These are phyloP conservation scores for Sporothrix humicola DNA, from an alignment of 2,329 filamentous ascomycete genomes.

Conservation along the genomic window DNA sequence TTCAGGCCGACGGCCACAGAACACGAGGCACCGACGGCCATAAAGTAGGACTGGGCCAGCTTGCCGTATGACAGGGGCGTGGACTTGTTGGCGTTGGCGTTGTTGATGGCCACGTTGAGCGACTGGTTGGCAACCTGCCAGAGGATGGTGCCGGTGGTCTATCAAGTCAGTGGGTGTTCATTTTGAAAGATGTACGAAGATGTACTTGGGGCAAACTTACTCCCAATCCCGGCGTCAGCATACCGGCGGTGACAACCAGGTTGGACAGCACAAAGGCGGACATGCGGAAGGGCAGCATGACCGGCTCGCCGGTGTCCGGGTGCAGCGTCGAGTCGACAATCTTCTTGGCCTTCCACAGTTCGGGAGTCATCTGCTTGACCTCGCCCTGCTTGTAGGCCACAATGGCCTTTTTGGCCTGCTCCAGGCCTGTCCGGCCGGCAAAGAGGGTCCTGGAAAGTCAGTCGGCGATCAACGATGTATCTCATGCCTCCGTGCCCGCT, in stretches of 20 bases:
- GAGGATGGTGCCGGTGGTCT: slow-evolving; percentile 82
- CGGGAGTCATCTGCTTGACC: slow-evolving; percentile 79
- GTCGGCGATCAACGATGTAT: background rate
- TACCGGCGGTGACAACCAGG: slow-evolving; percentile 90
- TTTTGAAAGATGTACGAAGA: too few relatives aligned
- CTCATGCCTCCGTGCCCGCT: background rate
- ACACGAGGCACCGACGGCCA: slow-evolving; percentile 92
- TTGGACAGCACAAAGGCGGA: slow-evolving; percentile 94
- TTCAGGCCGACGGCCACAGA: slow-evolving; percentile 92
- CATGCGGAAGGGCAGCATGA: slow-evolving; percentile 96
- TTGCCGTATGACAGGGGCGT: slow-evolving; percentile 81
- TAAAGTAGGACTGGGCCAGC: slow-evolving; percentile 85
- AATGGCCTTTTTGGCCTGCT: slow-evolving; percentile 82
- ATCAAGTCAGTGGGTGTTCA: too few relatives aligned
- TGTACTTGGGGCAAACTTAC: slow-evolving; percentile 49
- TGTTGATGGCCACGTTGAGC: slow-evolving; percentile 97
- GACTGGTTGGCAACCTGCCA: slow-evolving; percentile 99
- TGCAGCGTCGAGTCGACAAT: slow-evolving; percentile 95
- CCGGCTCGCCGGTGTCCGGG: slow-evolving; percentile 90
- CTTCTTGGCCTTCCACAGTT: slow-evolving; percentile 96
- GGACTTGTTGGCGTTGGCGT: slow-evolving; percentile 96
- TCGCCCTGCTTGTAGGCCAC: slow-evolving; percentile 86
- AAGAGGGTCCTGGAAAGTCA: slow-evolving; percentile 75
- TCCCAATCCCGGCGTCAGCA: slow-evolving; percentile 87
- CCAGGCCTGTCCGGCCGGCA: slow-evolving; percentile 76